Conservation (phyloP, 2,329 filamentous ascomycete genomes). For the Colletotrichum australisinense region DNA sequence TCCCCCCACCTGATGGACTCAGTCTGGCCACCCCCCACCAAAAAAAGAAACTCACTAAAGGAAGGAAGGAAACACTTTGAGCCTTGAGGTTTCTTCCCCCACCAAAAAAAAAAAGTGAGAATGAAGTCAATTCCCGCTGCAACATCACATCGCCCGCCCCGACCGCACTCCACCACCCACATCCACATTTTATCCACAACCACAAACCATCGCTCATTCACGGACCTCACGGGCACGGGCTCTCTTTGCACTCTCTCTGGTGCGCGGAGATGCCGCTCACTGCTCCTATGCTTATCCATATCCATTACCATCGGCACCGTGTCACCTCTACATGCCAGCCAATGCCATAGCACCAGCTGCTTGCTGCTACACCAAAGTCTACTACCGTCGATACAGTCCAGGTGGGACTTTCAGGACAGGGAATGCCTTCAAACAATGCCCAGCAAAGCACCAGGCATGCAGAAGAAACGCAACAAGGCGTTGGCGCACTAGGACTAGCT, state of each 20-base stretch:
- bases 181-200: neutral
- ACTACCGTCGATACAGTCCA: neutral
- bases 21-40: neutral
- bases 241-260: neutral
- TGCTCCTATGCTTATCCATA: neutral
- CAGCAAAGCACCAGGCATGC: neutral
- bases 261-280: constrained; percentile 21
- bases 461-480: neutral
- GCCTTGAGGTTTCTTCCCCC: neutral
- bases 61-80: neutral
- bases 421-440: constrained; percentile 18
- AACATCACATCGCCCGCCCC: constrained; percentile 19
- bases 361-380: neutral
- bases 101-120: neutral
- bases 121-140: constrained; percentile 8
- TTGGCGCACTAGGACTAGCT: neutral
- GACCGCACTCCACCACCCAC: neutral
- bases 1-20: constrained; percentile 10
- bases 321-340: neutral
- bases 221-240: constrained; percentile 10
- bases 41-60: neutral
- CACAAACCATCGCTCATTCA: neutral
- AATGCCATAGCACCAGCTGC: neutral
- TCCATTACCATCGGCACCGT: constrained; percentile 7
- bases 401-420: constrained; percentile 12